phyloP scores from a whole-genome alignment of 2,329 filamentous ascomycete species.

The Calonectria leucothoes region DNA sequence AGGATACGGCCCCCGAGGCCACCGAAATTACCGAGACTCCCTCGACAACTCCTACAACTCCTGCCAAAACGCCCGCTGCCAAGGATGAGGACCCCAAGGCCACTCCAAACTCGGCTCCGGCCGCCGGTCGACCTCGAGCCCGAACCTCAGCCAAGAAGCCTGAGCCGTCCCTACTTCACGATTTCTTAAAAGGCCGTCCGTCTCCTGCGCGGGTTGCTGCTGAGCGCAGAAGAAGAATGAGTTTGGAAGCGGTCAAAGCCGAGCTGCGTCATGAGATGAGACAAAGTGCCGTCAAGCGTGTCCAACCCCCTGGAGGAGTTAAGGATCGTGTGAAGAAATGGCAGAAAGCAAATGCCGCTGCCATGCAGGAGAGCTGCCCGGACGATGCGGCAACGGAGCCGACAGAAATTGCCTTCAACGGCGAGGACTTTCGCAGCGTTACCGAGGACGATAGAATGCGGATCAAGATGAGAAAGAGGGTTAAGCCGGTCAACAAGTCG shows the following conservation, averaged over 20 bases:
- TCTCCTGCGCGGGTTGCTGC: slow-evolving; percentile 67
- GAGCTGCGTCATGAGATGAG: slow-evolving; percentile 65
- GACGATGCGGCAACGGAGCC: slow-evolving; percentile 67
- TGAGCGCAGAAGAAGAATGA: slow-evolving; percentile 65
- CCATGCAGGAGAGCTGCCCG: slow-evolving; percentile 64
- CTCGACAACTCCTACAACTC: slow-evolving; percentile 28
- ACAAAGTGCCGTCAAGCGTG: slow-evolving; percentile 66
- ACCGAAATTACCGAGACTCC: slow-evolving; percentile 4
- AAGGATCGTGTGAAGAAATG: slow-evolving; percentile 84
- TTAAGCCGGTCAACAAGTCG: slow-evolving; percentile 49
- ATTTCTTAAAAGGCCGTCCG: slow-evolving; percentile 69
- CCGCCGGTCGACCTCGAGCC: slow-evolving; percentile 44
- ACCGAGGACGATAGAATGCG: slow-evolving; percentile 70
- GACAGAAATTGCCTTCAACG: slow-evolving; percentile 70
- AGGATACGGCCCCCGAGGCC: slow-evolving; percentile 26
- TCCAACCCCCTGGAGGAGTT: slow-evolving; percentile 75
- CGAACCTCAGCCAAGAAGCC: slow-evolving; percentile 53
- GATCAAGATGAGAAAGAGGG: slow-evolving; percentile 64
- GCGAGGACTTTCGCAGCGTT: slow-evolving; percentile 68
- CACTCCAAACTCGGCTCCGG: slow-evolving; percentile 58
- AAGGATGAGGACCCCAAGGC: slow-evolving; percentile 29
- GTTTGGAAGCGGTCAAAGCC: slow-evolving; percentile 69
- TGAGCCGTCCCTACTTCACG: slow-evolving; percentile 61
- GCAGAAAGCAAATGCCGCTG: slow-evolving; percentile 82
- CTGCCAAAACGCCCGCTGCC: slow-evolving; percentile 26